phyloP scores from a whole-genome alignment of 2,329 filamentous ascomycete genomes.

The Bipolaris cookei region DNA sequence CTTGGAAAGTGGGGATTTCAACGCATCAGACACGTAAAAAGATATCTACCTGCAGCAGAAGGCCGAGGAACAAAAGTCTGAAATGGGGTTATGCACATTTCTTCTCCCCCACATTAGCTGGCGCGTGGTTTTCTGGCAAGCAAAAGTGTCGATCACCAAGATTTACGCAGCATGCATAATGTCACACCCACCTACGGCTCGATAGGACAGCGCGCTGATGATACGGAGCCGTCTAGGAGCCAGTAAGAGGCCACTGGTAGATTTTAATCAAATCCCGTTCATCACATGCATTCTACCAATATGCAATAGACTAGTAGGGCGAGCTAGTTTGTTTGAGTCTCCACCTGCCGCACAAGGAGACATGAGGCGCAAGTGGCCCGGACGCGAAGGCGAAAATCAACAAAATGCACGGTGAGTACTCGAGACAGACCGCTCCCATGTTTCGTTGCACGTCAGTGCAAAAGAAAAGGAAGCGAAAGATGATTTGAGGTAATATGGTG shows the following conservation, averaged over 20 bases:
- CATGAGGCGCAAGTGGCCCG: neutral
- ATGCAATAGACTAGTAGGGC: neutral
- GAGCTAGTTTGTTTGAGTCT: neutral
- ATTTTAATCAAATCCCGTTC: neutral
- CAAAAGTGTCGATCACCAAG: constrained; percentile 6
- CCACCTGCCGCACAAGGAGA: neutral
- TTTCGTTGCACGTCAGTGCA: neutral
- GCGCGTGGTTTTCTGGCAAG: constrained; percentile 2
- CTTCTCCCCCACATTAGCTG: neutral
- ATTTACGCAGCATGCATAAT: constrained; percentile 2
- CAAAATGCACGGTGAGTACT: neutral
- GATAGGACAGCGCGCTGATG: neutral
- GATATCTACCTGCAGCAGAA: constrained; percentile 4
- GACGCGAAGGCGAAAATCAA: neutral
- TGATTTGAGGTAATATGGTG: neutral
- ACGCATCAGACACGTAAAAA: constrained; percentile 6
- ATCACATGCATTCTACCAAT: neutral
- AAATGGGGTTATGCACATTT: neutral
- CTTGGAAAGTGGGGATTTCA: constrained; percentile 3
- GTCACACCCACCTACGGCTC: neutral
- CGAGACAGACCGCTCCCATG: constrained; percentile 1
- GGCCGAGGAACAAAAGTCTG: neutral
- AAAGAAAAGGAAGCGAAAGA: neutral
- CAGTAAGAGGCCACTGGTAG: constrained; percentile 2
- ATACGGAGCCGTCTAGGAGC: constrained; percentile 3